Percentiles rank a stretch among this genome's conserved stretches.
phyloP scores from a whole-genome alignment of 140 eudicot species.

The Cichorium intybus region DNA sequence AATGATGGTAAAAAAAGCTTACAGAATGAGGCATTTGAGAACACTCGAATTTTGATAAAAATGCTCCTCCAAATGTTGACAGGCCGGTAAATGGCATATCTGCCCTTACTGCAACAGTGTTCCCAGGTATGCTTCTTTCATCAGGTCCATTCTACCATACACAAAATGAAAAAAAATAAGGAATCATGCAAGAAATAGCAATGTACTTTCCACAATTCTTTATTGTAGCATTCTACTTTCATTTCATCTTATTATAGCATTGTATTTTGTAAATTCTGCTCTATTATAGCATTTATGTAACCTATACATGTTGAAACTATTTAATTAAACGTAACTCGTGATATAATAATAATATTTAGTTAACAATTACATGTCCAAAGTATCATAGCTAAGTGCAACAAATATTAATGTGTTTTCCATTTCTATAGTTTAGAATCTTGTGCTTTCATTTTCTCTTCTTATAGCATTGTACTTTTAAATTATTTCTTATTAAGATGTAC shows the following conservation, averaged over 20 bases:
- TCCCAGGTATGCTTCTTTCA: constrained; percentile 84
- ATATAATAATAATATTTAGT: too few species aligned
- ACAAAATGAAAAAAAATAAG: not conserved
- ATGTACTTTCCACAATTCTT: not conserved
- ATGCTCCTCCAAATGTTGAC: constrained; percentile 68
- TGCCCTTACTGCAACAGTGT: constrained; percentile 72
- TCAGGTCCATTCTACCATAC: constrained; percentile 63
- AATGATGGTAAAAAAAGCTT: constrained; percentile 12
- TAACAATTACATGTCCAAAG: too few species aligned
- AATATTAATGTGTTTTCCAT: too few species aligned
- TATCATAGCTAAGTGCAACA: too few species aligned
- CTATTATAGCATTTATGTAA: too few species aligned
- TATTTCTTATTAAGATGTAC: too few species aligned
- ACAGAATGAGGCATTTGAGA: constrained; percentile 81
- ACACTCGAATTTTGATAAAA: constrained; percentile 78
- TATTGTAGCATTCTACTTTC: not conserved
- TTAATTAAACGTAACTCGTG: not conserved
- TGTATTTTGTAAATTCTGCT: too few species aligned
- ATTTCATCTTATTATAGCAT: too few species aligned
- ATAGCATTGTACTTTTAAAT: too few species aligned
- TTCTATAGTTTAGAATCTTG: too few species aligned
- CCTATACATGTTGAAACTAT: too few species aligned
- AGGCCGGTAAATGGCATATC: constrained; percentile 71
- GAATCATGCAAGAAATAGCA: constrained; percentile 6
- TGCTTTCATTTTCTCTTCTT: not conserved